Base-by-base conservation (phyloP, 148 eudicot species). In the Camellia lanceoleosa region DNA sequence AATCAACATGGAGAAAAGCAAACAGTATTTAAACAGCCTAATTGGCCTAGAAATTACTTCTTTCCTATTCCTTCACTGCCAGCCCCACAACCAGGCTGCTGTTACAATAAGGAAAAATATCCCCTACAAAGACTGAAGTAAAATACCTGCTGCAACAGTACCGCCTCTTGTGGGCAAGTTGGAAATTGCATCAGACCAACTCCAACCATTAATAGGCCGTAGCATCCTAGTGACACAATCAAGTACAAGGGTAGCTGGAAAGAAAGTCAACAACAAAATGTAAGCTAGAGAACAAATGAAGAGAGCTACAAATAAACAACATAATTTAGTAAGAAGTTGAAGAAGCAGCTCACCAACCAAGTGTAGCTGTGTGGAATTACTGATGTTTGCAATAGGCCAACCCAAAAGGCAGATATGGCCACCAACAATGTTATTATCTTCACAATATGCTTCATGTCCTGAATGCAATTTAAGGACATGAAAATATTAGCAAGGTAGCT, bases 161-260 rank as follows among this genome's bases (percentile, higher is more conserved):
- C 84, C 51, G 98, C 93, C 79, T 93, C 98, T 30, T 91, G 90
- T 16, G 97, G 99, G 80, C 99, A 96, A 71, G 99, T 92, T 9
- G 92, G 97, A 81, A 96, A 95, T 65, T 83, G 91, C 91, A 93
- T 95, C 71, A 95, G 86, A 74, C 99, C 94, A 49, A 91, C 82
- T 60, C 95, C 92, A 82, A 94, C 93, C 94, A 92, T 92, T 43
- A 92, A 86, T 47, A 94, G 84, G 23, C 96, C 96, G 78, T 95
- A 95, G 78, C 97, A 93, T 74, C 95, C 97, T 78, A 93, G 85
- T 41, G 94, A 87, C 75, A 95, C 85, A 67, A 93, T 84, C 74
- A 92, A 74, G 88, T 93, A 93, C 55, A 93, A 68, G 71, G 99
- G 98, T 70, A 95, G 88, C 99, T 95, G 93, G 20, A 38, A 73